Percentiles rank a stretch among this genome's conserved stretches.
Evolutionary conservation across 345 rosid species (phyloP).

Genomic region (Sonneratia caseolaris): DNA sequence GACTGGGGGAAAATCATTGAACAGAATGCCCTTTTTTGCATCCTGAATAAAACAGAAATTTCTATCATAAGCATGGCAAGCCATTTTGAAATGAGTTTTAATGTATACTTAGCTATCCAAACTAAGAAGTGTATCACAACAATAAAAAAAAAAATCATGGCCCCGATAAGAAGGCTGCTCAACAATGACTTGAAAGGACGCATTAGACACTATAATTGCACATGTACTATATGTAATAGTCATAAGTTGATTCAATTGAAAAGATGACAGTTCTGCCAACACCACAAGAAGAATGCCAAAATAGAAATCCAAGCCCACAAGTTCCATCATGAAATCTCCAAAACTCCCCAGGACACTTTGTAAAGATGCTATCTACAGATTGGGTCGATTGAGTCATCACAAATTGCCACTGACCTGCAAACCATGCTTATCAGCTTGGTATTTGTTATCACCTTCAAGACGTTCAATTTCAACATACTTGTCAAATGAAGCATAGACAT

Average conservation of each 20-base stretch:
- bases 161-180: neutral
- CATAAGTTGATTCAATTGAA: neutral
- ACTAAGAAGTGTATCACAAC: neutral
- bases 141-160: neutral
- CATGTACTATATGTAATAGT: neutral
- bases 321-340: neutral
- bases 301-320: neutral
- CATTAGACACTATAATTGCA: too few relatives aligned
- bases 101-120: too few relatives aligned
- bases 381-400: neutral
- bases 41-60: constrained; percentile 40
- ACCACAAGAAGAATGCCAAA: neutral
- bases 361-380: neutral
- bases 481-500: constrained; percentile 97
- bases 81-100: neutral
- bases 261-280: neutral
- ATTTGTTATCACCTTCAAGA: constrained; percentile 96
- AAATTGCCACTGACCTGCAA: constrained; percentile 58
- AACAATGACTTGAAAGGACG: neutral
- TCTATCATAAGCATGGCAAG: neutral
- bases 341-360: neutral
- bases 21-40: constrained; percentile 90
- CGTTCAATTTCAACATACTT: constrained; percentile 98
- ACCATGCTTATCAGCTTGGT: constrained; percentile 87
- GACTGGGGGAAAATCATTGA: constrained; percentile 91